phyloP scores from a whole-genome alignment of 1,139 yeast species.

The Arxiozyma bovina region DNA sequence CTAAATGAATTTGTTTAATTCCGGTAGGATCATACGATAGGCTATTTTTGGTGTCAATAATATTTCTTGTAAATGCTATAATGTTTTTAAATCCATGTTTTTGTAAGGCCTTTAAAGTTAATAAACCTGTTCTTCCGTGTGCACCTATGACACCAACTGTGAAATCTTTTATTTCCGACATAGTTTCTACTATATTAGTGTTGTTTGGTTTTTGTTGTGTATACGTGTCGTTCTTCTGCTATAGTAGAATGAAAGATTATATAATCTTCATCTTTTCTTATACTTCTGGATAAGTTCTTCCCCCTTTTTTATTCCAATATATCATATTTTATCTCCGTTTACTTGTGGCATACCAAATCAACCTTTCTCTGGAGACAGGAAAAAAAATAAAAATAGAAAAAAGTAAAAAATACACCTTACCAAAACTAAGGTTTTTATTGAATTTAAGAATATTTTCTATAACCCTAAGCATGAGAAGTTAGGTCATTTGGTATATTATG shows the following conservation, averaged over 20 bases:
- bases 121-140: constrained; percentile 48
- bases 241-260: too few relatives aligned
- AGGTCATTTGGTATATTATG: too few relatives aligned
- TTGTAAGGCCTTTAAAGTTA: constrained; percentile 31
- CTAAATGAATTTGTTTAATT: constrained; percentile 28
- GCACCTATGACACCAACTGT: constrained; percentile 47
- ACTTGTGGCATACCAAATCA: too few relatives aligned
- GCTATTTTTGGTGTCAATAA: constrained; percentile 32
- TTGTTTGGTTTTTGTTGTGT: neutral
- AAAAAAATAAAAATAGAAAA: neutral
- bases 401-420: too few relatives aligned
- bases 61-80: constrained; percentile 31
- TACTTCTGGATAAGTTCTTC: neutral
- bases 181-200: neutral
- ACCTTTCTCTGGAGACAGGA: neutral
- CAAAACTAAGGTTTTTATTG: too few relatives aligned
- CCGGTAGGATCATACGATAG: constrained; percentile 31
- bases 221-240: neutral
- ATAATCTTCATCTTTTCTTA: neutral
- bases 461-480: too few relatives aligned
- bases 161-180: constrained; percentile 2
- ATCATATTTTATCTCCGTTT: neutral
- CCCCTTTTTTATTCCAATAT: neutral
- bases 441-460: too few relatives aligned
- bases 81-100: constrained; percentile 16